Conservation (phyloP, 2,329 filamentous ascomycete species). For the Biscogniauxia sp. region DNA sequence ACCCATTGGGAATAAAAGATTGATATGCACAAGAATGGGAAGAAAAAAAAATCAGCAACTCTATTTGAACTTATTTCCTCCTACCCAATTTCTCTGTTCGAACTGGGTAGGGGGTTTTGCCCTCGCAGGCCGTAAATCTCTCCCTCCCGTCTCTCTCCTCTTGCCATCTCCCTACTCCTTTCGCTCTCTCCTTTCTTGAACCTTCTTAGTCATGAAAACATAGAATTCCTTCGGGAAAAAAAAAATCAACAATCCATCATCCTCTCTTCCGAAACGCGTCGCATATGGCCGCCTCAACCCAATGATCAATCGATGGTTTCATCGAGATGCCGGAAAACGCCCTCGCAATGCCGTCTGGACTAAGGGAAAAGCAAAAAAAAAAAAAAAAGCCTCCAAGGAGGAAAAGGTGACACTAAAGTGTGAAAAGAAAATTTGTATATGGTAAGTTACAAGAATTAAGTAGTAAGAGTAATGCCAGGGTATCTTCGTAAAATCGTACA, state of each 20-base stretch:
- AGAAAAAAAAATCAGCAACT: too few species aligned
- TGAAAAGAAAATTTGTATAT: neutral
- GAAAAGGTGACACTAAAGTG: neutral
- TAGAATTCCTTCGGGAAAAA: neutral
- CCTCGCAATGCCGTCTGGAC: neutral
- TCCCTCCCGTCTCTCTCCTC: too few species aligned
- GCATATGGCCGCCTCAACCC: neutral
- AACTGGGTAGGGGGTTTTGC: too few species aligned
- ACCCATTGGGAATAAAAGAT: too few species aligned
- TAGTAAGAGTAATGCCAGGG: neutral
- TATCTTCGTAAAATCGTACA: slow-evolving; percentile 6
- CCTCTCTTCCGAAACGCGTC: neutral
- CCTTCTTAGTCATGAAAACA: neutral
- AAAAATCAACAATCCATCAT: neutral
- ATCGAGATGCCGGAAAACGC: neutral
- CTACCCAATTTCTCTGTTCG: too few species aligned
- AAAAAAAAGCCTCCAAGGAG: neutral
- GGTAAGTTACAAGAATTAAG: neutral
- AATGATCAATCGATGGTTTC: neutral
- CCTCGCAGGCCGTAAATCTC: too few species aligned
- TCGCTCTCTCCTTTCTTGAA: neutral
- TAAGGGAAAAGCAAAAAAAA: neutral
- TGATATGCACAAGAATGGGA: too few species aligned
- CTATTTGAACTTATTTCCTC: too few species aligned
- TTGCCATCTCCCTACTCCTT: neutral